phyloP scores from a whole-genome alignment of 1,139 yeast genomes.

The Kluyveromyces sp. region DNA sequence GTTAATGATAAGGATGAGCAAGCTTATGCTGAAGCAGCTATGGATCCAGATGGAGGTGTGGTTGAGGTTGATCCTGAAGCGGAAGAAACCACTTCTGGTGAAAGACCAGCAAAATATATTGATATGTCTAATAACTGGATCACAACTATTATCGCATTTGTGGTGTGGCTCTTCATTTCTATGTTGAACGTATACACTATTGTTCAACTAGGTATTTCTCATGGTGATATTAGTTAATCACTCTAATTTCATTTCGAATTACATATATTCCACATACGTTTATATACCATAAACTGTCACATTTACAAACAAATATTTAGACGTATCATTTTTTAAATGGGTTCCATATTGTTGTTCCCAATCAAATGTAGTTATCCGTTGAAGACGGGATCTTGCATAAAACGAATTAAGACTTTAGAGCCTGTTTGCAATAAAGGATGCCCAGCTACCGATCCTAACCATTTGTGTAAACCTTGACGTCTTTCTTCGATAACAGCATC shows the following conservation, averaged over 20 bases:
- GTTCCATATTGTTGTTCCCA: background rate
- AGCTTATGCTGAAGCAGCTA: background rate
- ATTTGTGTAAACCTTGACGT: constrained; percentile 75
- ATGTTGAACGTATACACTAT: constrained; percentile 64
- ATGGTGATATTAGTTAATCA: constrained; percentile 19
- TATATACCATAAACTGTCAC: no score
- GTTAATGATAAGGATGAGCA: constrained; percentile 20
- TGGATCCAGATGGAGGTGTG: constrained; percentile 8
- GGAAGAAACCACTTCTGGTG: no score
- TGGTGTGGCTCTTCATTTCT: constrained; percentile 59
- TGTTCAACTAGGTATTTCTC: constrained; percentile 37
- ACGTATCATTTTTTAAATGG: background rate
- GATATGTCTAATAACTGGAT: constrained; percentile 59
- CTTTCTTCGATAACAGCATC: constrained; percentile 81
- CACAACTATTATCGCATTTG: constrained; percentile 38
- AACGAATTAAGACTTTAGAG: constrained; percentile 70
- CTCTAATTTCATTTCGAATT: no score
- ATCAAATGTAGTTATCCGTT: constrained; percentile 16
- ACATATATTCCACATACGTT: no score
- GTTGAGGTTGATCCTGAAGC: no score
- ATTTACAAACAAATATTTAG: background rate
- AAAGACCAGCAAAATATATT: constrained; percentile 27
- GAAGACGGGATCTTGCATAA: constrained; percentile 68
- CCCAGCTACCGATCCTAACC: constrained; percentile 75
- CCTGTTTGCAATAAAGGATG: constrained; percentile 93